Base-by-base conservation (phyloP, 371 early-diverging fungal genomes). In the Mortierella sp. region DNA sequence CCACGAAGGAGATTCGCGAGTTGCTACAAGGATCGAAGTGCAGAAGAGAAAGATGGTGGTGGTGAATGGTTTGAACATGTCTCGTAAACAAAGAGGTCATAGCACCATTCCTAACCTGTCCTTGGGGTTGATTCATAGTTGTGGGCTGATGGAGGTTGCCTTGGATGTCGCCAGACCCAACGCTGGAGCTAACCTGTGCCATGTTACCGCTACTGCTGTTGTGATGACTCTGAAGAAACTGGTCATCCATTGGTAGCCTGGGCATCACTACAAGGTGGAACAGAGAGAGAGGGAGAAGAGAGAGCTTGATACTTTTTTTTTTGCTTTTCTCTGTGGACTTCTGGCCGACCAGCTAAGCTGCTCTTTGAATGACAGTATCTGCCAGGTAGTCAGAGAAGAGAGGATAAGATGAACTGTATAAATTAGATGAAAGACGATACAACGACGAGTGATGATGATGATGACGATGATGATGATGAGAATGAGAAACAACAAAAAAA, bases 201-300 rank as follows among this genome's bases (percentile, higher is more conserved):
- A 58, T 58, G 54, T 19, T 59, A 19, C 28, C 46, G 53, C 23
- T 43, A 50, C n/a, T 50, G 50, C 50, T 39, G 53, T 8, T 42
- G 50, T 34, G 66, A 57, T 50, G 61, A 41, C 66, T 64, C 61
- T 64, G 65, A n/a, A 58, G 59, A 55, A 52, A 76, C 47, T 76
- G 78, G 62, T 76, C 70, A 57, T 76, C 78, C 78, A 70, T 76
- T 27, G 65, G 70, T 21, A 70, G 70, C 39, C 61, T 64, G 53
- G 70, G 65, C 66, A 76, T 64, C 53, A 50, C 50, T 67, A 53
- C 19, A 15, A 42, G 47, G 41, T 41, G 48, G 32, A 17, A 31
- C 42, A 43, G 46, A 39, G 52, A 43, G 50, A 54, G 32, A 34
- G 34, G 31, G 50, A 28, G 34, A 24, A 32, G 44, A 28, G 17